A percentile compares a stretch with the other conserved stretches of the same genome.
Evolutionary conservation across 2,329 filamentous ascomycete species (phyloP).

Genomic region (Beauveria brongniartii): DNA sequence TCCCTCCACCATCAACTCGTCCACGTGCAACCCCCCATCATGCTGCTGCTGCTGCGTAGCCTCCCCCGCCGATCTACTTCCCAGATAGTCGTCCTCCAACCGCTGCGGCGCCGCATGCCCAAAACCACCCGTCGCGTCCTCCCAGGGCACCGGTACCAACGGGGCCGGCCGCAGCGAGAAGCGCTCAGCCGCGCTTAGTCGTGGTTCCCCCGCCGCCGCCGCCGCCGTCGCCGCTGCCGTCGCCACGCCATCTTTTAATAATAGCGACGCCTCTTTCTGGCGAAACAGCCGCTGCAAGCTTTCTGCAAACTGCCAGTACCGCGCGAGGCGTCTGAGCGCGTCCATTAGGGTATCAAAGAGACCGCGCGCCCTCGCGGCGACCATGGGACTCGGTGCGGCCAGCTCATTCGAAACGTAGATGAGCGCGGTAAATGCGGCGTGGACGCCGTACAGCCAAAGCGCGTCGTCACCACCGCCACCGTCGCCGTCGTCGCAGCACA

Average conservation of each 20-base stretch:
- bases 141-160: not conserved
- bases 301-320: constrained; percentile 25
- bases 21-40: not conserved
- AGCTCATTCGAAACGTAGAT: constrained; percentile 10
- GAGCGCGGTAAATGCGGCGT: constrained; percentile 24
- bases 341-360: constrained; percentile 20
- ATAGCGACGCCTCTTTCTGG: constrained; percentile 2
- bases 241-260: not conserved
- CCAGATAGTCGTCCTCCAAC: too few species aligned
- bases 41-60: not conserved
- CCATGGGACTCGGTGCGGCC: not conserved
- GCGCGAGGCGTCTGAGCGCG: constrained; percentile 20
- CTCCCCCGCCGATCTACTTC: too few species aligned
- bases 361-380: not conserved
- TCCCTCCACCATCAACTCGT: constrained; percentile 15
- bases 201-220: not conserved
- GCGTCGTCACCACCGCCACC: constrained; percentile 16
- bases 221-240: not conserved
- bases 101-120: too few species aligned
- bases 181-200: not conserved
- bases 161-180: not conserved
- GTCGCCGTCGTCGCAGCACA: constrained; percentile 17
- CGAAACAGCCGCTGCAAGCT: constrained; percentile 25
- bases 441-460: constrained; percentile 23
- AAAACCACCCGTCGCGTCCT: too few species aligned